Percentiles rank a stretch among this genome's conserved stretches.
Conservation (phyloP, 192 early-diverging fungal genomes). For the Coemansia sp. region DNA sequence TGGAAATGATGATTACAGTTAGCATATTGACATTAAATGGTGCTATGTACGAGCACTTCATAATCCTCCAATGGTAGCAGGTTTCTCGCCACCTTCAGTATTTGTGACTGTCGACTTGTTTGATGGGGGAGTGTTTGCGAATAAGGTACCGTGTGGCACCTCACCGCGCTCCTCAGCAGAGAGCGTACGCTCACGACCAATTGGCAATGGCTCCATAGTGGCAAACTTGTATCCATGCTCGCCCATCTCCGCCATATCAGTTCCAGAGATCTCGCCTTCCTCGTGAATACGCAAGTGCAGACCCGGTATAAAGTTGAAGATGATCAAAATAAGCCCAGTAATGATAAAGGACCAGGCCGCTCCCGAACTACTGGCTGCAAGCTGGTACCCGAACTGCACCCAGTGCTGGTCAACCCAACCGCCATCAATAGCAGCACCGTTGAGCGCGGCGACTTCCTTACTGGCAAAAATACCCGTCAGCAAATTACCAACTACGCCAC, state of each 20-base stretch:
- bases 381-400: slow-evolving; percentile 77
- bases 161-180: slow-evolving; percentile 26
- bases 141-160: background rate
- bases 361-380: slow-evolving; percentile 69
- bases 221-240: slow-evolving; percentile 61
- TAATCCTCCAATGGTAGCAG: background rate
- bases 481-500: slow-evolving; percentile 78
- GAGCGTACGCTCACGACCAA: slow-evolving; percentile 17
- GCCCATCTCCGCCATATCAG: slow-evolving; percentile 85
- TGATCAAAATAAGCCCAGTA: slow-evolving; percentile 68
- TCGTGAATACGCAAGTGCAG: slow-evolving; percentile 76
- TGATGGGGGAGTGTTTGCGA: slow-evolving; percentile 4
- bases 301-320: slow-evolving; percentile 74
- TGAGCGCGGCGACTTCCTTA: slow-evolving; percentile 65
- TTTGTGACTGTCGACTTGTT: slow-evolving; percentile 21
- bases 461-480: slow-evolving; percentile 88
- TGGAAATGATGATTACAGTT: background rate
- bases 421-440: slow-evolving; percentile 61
- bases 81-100: slow-evolving; percentile 20
- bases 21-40: background rate
- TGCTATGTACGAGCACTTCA: background rate
- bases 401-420: slow-evolving; percentile 83
- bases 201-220: slow-evolving; percentile 21
- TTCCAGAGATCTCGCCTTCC: slow-evolving; percentile 70
- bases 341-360: slow-evolving; percentile 76